These are phyloP conservation scores for Podosphaera xanthii DNA, from an alignment of 2,329 filamentous ascomycete species.

Conservation along the genomic window DNA sequence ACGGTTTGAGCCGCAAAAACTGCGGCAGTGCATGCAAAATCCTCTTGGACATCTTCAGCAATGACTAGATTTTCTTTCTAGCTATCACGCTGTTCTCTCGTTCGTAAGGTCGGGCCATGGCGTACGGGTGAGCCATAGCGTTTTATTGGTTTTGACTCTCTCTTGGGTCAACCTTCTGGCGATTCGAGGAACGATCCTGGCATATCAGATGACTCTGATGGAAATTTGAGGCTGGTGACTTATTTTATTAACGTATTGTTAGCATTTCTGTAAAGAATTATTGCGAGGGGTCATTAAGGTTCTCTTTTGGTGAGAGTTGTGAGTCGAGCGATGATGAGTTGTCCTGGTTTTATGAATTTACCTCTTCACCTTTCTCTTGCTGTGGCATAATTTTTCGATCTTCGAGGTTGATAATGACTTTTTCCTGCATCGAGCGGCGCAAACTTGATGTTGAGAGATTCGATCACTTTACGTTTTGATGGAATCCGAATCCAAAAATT, in stretches of 20 bases:
- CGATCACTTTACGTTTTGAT: background rate
- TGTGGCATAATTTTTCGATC: background rate
- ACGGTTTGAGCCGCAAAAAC: background rate
- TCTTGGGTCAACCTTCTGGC: background rate
- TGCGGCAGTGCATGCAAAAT: background rate
- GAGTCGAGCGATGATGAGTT: background rate
- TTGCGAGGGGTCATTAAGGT: background rate
- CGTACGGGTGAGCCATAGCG: background rate
- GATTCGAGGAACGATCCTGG: background rate
- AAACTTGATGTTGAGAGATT: background rate
- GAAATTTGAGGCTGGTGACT: background rate
- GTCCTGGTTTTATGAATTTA: background rate
- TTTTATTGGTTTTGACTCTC: background rate
- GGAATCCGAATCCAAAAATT: background rate
- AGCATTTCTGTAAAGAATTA: background rate
- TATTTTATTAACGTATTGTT: background rate
- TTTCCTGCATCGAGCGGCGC: too few species aligned
- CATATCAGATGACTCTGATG: background rate
- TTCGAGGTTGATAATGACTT: background rate
- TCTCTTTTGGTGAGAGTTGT: background rate
- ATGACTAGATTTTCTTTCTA: background rate
- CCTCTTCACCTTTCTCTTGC: background rate
- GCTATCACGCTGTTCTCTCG: background rate
- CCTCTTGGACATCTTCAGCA: background rate
- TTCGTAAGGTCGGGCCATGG: too few species aligned